Evolutionary conservation across 2,329 filamentous ascomycete species (phyloP), one percentile per base, ranked within the genome.

Genomic region (Chalaropsis ovoidea): DNA sequence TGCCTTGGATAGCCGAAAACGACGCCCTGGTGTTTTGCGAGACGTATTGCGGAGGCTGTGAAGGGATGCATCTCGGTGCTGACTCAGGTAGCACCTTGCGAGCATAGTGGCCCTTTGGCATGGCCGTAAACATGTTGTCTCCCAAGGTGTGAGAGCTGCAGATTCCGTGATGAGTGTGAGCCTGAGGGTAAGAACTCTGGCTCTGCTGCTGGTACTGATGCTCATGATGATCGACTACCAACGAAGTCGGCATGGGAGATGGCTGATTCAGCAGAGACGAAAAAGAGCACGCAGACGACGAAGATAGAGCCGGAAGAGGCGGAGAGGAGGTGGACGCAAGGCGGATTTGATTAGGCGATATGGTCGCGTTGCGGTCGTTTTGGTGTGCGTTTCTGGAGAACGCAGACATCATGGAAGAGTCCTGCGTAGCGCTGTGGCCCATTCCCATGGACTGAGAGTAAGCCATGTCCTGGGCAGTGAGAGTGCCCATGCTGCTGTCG

Each of bases 401-500:
- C 31, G 58, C 24, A 62, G 43, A 41, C 27, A 56, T n/a, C 27
- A 35, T 58, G 17, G 58, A 62, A 22, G 64, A 62, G 11, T 56
- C 42, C 4, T 58, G 62, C 10, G 24, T 22, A 27, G 62, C 56
- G 27, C 1, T 35, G 41, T 62, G 24, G 42, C 61, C 42, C 22
- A 41, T 47, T 2, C 22, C 45, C 11, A 49, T 42, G 11, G 58
- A 39, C n/a, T 62, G 64, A 24, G 49, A 42, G 45, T 62, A 65
- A 6, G 58, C 10, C 43, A 65, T 52, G 13, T 47, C 31, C 10
- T 42, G 64, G n/a, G 43, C 19, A 15, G 58, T 13, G 11, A 62
- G 22, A 31, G n/a, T 27, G 17, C 52, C 64, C 64, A 65, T 56
- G 8, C 42, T 54, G 39, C 64, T 47, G 45, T 65, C 64, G 24